Conservation (phyloP, 306 rosid species). For the peach (Prunus persica) region Prunus_persica_NCBIv2 NC_034016.1:18350001-18350500, state of each 20-base stretch:
- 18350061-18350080: too few relatives aligned
- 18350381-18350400: conserved; percentile 86
- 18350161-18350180: too few relatives aligned
- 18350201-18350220: conserved; percentile 85
- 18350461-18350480: conserved; percentile 80
- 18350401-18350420: conserved; percentile 47
- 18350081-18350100: neutral
- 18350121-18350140: neutral
- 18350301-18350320: conserved; percentile 98
- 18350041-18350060: neutral
- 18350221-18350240: conserved; percentile 91
- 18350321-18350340: conserved; percentile 83
- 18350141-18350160: neutral
- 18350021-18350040: conserved; percentile 79
- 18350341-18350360: conserved; percentile 92
- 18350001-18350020: conserved; percentile 76
- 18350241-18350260: conserved; percentile 97
- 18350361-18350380: conserved; percentile 95
- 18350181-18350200: conserved; percentile 84
- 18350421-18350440: conserved; percentile 37
- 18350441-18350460: conserved; percentile 72
- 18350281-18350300: conserved; percentile 96
- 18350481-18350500: conserved; percentile 82
- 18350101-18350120: neutral
- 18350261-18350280: conserved; percentile 96